Evolutionary conservation across 2,329 filamentous ascomycete species (phyloP).

Genomic region (Sporothrix globosa): DNA sequence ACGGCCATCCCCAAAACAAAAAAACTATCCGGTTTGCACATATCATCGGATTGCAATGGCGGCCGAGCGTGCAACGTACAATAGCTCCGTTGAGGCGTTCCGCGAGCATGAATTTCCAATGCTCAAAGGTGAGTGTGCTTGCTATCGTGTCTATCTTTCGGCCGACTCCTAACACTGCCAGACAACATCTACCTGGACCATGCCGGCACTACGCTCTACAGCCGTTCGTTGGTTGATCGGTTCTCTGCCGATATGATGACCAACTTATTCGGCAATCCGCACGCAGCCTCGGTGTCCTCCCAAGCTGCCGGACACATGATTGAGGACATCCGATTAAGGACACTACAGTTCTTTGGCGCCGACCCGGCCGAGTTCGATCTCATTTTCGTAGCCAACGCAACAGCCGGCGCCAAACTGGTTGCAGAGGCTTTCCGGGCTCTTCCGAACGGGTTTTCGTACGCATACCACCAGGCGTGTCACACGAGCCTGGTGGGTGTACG

Average conservation of each 20-base stretch:
- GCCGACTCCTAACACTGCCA: constrained; percentile 43
- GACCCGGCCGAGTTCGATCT: constrained; percentile 82
- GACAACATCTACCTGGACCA: constrained; percentile 85
- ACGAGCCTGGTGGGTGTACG: constrained; percentile 84
- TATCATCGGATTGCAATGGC: constrained; percentile 6
- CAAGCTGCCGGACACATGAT: constrained; percentile 74
- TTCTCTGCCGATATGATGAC: constrained; percentile 79
- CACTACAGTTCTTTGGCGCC: constrained; percentile 78
- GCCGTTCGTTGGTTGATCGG: constrained; percentile 77
- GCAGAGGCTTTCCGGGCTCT: constrained; percentile 73
- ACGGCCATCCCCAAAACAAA: not conserved
- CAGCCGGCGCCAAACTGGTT: constrained; percentile 85
- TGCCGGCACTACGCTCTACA: constrained; percentile 85
- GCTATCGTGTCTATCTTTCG: constrained; percentile 23
- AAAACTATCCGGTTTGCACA: not conserved
- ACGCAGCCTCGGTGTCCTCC: constrained; percentile 81
- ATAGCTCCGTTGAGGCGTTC: constrained; percentile 61
- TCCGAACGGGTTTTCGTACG: constrained; percentile 75
- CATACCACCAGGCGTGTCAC: constrained; percentile 81
- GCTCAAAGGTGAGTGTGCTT: constrained; percentile 58
- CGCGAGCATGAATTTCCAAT: constrained; percentile 68
- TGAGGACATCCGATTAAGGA: constrained; percentile 72
- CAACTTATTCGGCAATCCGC: constrained; percentile 86
- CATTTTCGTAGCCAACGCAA: constrained; percentile 90
- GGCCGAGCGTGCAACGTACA: constrained; percentile 51